Conservation (phyloP, 2,329 filamentous ascomycete genomes). For the Trichoderma sp. region DNA sequence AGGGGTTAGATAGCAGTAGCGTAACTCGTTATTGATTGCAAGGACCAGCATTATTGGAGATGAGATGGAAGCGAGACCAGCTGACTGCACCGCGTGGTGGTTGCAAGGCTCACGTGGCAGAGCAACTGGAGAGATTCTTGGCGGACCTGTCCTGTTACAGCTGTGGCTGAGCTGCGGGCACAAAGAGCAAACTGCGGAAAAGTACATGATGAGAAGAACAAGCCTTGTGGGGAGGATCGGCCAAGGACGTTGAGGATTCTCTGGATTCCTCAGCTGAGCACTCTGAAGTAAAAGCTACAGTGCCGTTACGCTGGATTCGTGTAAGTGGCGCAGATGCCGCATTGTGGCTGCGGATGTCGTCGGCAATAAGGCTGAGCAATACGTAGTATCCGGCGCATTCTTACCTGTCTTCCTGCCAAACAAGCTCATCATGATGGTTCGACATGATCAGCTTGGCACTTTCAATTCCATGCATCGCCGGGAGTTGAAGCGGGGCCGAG, state of each 20-base stretch:
- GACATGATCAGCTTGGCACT: background rate
- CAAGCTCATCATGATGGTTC: background rate
- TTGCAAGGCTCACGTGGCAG: constrained; percentile 5
- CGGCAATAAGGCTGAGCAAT: background rate
- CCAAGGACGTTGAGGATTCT: background rate
- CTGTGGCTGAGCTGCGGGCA: constrained; percentile 11
- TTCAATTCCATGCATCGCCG: background rate
- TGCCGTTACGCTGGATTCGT: no score
- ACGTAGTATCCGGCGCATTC: background rate
- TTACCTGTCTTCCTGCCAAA: no score
- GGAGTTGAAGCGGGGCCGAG: constrained; percentile 9
- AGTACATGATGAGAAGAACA: background rate
- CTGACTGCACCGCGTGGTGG: constrained; percentile 16
- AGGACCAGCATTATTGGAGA: background rate
- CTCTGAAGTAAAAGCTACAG: background rate
- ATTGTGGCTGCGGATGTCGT: background rate
- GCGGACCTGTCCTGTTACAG: background rate
- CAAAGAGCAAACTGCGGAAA: background rate
- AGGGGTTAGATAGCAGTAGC: no score
- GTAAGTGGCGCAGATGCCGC: background rate
- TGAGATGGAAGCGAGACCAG: background rate
- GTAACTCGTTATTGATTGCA: no score
- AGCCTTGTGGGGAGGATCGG: background rate
- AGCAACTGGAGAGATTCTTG: background rate
- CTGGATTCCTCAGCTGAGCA: background rate